Conservation (phyloP, 2,329 filamentous ascomycete genomes). For the Dothistroma septosporum region DNA sequence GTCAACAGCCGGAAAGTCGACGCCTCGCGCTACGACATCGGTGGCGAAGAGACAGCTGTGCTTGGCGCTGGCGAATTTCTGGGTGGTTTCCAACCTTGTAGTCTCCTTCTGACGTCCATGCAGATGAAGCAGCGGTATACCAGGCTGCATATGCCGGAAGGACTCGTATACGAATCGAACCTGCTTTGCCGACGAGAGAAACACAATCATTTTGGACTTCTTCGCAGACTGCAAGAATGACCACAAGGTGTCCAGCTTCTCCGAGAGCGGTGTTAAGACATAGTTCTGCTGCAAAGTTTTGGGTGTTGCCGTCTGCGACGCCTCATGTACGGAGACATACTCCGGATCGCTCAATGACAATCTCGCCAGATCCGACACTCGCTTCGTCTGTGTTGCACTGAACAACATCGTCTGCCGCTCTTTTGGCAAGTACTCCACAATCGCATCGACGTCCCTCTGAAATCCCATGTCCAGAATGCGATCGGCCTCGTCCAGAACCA, state of each 20-base stretch:
- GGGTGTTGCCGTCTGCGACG: slow-evolving; percentile 74
- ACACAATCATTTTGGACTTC: slow-evolving; percentile 92
- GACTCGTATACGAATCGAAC: slow-evolving; percentile 94
- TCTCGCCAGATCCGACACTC: slow-evolving; percentile 84
- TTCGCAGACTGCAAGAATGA: slow-evolving; percentile 88
- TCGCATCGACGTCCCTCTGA: slow-evolving; percentile 81
- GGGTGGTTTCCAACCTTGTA: slow-evolving; percentile 80
- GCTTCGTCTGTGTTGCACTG: slow-evolving; percentile 92
- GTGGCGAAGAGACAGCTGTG: slow-evolving; percentile 89
- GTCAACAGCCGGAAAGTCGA: slow-evolving; percentile 95
- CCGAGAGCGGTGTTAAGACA: slow-evolving; percentile 73
- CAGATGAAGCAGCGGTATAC: slow-evolving; percentile 86
- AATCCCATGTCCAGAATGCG: slow-evolving; percentile 98
- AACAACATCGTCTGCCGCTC: slow-evolving; percentile 88
- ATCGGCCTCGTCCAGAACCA: slow-evolving; percentile 94
- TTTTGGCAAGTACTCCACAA: slow-evolving; percentile 84
- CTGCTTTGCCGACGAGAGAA: slow-evolving; percentile 91
- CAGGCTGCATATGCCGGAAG: slow-evolving; percentile 88
- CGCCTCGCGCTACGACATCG: slow-evolving; percentile 86
- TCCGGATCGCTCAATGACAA: slow-evolving; percentile 86
- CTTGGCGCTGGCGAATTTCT: slow-evolving; percentile 74
- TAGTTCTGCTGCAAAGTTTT: slow-evolving; percentile 85
- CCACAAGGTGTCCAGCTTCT: slow-evolving; percentile 89
- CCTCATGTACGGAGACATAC: slow-evolving; percentile 90
- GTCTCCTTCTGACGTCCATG: slow-evolving; percentile 92